Evolutionary conservation across 148 eudicot genomes (phyloP).

Genomic region (Chenopodium album): DNA sequence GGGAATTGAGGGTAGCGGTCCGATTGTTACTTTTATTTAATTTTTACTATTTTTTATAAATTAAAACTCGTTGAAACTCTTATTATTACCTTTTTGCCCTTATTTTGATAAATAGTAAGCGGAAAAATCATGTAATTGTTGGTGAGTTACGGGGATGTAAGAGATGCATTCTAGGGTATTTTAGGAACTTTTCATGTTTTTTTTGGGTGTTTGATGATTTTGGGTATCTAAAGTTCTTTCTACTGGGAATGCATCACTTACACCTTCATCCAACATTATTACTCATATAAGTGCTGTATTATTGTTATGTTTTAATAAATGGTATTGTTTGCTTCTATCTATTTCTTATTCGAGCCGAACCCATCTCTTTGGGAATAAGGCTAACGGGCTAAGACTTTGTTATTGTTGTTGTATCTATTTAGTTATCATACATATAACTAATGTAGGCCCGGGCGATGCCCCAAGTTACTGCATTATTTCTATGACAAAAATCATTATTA

Average conservation of each 20-base stretch:
- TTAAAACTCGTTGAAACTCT: neutral
- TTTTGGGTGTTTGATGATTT: neutral
- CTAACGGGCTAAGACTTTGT: too few relatives aligned
- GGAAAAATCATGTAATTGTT: conserved; percentile 5
- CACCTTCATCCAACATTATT: conserved; percentile 26
- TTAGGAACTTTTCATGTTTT: neutral
- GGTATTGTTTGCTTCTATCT: neutral
- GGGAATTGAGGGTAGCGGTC: conserved; percentile 99
- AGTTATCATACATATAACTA: too few relatives aligned
- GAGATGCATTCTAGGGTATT: conserved; percentile 73
- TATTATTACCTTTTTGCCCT: neutral
- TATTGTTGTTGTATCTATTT: too few relatives aligned
- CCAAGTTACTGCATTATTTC: too few relatives aligned
- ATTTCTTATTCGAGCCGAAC: too few relatives aligned
- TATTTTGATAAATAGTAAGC: too few relatives aligned
- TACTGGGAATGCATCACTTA: conserved; percentile 71
- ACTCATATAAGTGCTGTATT: neutral
- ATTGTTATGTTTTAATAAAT: neutral
- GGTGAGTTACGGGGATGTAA: conserved; percentile 52
- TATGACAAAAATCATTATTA: too few relatives aligned
- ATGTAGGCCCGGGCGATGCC: too few relatives aligned
- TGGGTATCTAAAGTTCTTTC: conserved; percentile 24
- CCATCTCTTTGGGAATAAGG: too few relatives aligned
- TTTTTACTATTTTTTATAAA: neutral
- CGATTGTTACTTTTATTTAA: conserved; percentile 44